phyloP scores from a whole-genome alignment of 345 rosid genomes.

The Garcia nutans region DNA sequence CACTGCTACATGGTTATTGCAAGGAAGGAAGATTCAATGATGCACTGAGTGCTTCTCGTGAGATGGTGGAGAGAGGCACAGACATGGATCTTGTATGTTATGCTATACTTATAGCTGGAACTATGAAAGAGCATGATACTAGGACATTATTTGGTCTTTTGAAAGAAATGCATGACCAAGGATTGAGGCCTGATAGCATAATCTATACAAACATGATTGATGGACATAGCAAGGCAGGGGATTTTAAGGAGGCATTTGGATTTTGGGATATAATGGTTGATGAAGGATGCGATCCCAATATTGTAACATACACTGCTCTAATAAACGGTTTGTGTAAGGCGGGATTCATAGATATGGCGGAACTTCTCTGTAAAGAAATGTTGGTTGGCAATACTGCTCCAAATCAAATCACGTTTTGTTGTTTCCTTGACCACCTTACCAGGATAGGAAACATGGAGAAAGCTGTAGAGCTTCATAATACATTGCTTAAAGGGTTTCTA shows the following conservation, averaged over 20 bases:
- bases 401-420: conserved; percentile 75
- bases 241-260: conserved; percentile 59
- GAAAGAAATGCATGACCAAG: conserved; percentile 62
- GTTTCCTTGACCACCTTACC: conserved; percentile 71
- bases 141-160: conserved; percentile 46
- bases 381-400: conserved; percentile 43
- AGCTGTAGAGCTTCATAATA: conserved; percentile 67
- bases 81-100: conserved; percentile 83
- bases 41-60: conserved; percentile 56
- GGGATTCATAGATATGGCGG: conserved; percentile 67
- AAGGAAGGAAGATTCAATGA: conserved; percentile 75
- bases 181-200: conserved; percentile 70
- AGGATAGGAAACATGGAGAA: conserved; percentile 62
- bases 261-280: conserved; percentile 74
- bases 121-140: conserved; percentile 53
- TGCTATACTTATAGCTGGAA: conserved; percentile 75
- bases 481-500: conserved; percentile 56
- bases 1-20: conserved; percentile 74
- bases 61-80: conserved; percentile 73
- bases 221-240: conserved; percentile 68
- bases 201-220: conserved; percentile 85
- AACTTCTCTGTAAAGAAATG: conserved; percentile 61
- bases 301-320: conserved; percentile 79
- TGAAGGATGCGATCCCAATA: conserved; percentile 70
- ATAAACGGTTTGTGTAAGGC: conserved; percentile 82